phyloP scores from a whole-genome alignment of 2,329 filamentous ascomycete species.

The Neopestalotiopsis rosae region DNA sequence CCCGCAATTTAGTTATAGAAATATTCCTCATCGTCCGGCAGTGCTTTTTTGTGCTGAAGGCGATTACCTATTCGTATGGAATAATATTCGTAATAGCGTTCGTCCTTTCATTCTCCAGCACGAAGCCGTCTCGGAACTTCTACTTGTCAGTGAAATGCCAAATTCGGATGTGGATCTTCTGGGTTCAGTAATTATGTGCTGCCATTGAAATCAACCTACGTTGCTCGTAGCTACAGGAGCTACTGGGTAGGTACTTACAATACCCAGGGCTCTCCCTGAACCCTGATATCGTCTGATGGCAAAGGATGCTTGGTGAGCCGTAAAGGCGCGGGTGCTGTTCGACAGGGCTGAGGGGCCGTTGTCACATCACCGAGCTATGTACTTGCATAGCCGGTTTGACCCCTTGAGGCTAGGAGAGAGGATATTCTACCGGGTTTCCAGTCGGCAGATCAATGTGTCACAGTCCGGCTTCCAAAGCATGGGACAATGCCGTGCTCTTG shows the following conservation, averaged over 20 bases:
- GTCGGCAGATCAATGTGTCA: constrained; percentile 1
- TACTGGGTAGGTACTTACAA: too few species aligned
- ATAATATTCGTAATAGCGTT: too few species aligned
- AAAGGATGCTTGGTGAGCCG: not conserved
- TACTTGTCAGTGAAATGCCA: not conserved
- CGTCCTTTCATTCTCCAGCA: too few species aligned
- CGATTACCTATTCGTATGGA: too few species aligned
- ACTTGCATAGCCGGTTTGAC: not conserved
- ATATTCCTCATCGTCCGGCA: too few species aligned
- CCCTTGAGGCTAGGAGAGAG: not conserved
- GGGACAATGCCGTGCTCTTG: not conserved
- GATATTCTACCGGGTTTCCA: not conserved
- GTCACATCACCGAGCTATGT: not conserved
- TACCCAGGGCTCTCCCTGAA: too few species aligned
- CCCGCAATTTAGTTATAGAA: too few species aligned
- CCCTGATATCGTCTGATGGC: not conserved
- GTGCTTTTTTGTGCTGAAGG: too few species aligned
- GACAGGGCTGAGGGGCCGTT: not conserved
- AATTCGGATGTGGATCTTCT: not conserved
- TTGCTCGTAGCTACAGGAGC: too few species aligned
- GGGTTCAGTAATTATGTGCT: too few species aligned
- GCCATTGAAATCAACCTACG: too few species aligned
- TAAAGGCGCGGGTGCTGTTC: not conserved
- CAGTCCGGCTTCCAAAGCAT: not conserved
- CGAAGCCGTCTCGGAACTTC: too few species aligned